Evolutionary conservation across 2,329 filamentous ascomycete genomes (phyloP), one percentile per base, ranked within the genome.

Genomic region (Fusarium abutilonis): DNA sequence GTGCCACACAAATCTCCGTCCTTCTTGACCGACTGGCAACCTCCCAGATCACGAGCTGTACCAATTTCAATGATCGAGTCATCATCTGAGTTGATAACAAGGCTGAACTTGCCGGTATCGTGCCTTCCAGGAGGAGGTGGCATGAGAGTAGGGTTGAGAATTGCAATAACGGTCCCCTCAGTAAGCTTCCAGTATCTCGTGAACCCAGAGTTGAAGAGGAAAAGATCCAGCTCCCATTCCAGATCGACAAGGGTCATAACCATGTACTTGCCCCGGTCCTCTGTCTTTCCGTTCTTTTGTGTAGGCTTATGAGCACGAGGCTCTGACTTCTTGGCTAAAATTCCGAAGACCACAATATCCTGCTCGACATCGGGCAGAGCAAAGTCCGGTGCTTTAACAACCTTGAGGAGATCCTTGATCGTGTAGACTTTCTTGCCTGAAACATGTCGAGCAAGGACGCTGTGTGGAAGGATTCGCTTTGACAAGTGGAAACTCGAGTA

Each of bases 31-130:
- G 88, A 87, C 72, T 93, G 92, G 77, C 95, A 99, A 73, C 90
- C 96, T 1, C 91, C 93, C 3, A 99, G 80, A 75, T 99, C 94
- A 43, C 93, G 84, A 10, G 93, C 87, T 19, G 82, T 86, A 35
- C 96, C 95, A 48, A 99, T 85, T 74, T 99, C 96, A 13, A 99
- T 85, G 32, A 99, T 87, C 0, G 89, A 94, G 72, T 99, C 95
- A 31, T 90, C 90, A 32, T 91, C 92, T 42, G 90, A 94, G 58
- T 90, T 91, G 63, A 99, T 85, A 13, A 92, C 90, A 5, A 99
- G 81, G 45, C 89, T 92, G 77, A 98, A 99, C 29, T 87, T 86
- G 23, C 93, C 93, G 0, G 90, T 94, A 62, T 93, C 91, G 14
- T 86, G 82, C 58, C 87, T 88, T 17, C 88, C 86, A 1, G 86